Evolutionary conservation across 1,139 yeast species (phyloP), one percentile per base, ranked within the genome.

Genomic region (Meyerozyma athensensis): DNA sequence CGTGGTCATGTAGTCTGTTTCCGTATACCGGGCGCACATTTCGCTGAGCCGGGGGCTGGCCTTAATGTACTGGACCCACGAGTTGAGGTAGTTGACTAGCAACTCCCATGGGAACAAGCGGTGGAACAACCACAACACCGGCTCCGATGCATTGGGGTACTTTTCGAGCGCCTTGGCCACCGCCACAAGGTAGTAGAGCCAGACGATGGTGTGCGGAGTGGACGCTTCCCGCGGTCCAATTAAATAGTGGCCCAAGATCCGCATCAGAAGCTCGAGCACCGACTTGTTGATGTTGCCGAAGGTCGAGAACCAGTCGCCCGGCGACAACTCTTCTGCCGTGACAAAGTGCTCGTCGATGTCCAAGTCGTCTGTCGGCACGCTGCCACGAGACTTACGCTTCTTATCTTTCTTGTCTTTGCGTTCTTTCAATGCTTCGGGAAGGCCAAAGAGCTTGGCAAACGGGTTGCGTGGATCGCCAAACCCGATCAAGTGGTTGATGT

Each of bases 401-500:
- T 76, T 69, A 40, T 82, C 92, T 47, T 82, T 83, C 43, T 81
- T 79, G 42, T 81, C 89, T 45, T 74, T 80, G 35, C 89, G 64
- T 50, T 81, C 89, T 43, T 77, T 81, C 42, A 84, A 61, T 7
- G 82, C 85, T 50, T 81, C 84, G 1, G 89, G 84, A 20, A 84
- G 62, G 40, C 75, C 79, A 56, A 84, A 84, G 14, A 84, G 54
- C 49, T 79, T 76, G 3, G 90, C 86, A 59, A 84, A 82, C 14
- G 92, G 89, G 51, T 81, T 83, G 36, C 71, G 68, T 3, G 85
- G 71, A 52, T 81, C 84, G 22, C 94, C 94, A 58, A 83, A 80
- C 1, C 94, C 94, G 36, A 81, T 74, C 35, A 83, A 56, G 58
- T 83, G 90, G 50, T 80, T 73, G 39, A 84, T 78, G 50, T 84